A percentile compares a stretch with the other conserved stretches of the same genome.
Conservation (phyloP, 108 stramenopile species). For the Pseudonitzschia delicatissima region DNA sequence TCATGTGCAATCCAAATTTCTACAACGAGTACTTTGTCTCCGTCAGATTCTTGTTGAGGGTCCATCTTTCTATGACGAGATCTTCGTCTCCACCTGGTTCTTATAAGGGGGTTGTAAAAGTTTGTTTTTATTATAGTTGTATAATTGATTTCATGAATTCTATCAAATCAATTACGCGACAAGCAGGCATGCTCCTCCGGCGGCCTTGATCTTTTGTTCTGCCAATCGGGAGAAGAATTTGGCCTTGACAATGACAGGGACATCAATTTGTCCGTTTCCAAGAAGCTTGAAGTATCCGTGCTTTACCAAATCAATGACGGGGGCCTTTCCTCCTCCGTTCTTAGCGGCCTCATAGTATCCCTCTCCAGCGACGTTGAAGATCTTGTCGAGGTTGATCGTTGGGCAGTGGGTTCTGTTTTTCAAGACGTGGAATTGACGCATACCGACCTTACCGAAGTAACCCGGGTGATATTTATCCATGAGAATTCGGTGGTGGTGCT, state of each 20-base stretch:
- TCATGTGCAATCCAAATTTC: too few relatives aligned
- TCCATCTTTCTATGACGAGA: too few relatives aligned
- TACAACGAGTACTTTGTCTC: too few relatives aligned
- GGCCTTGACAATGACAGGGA: slow-evolving; percentile 99
- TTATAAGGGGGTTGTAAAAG: neutral
- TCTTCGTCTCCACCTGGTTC: too few relatives aligned
- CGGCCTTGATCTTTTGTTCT: slow-evolving; percentile 98
- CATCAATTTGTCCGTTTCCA: slow-evolving; percentile 95
- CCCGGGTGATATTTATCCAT: slow-evolving; percentile 99
- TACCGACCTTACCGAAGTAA: slow-evolving; percentile 99
- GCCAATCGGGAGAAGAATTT: slow-evolving; percentile 98
- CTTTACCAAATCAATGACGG: slow-evolving; percentile 95
- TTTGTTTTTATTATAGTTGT: neutral
- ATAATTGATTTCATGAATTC: neutral
- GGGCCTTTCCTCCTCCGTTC: slow-evolving; percentile 93
- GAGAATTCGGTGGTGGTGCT: slow-evolving; percentile 98
- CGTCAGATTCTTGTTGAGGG: too few relatives aligned
- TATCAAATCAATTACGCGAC: slow-evolving; percentile 6
- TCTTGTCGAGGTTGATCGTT: slow-evolving; percentile 96
- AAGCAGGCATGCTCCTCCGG: slow-evolving; percentile 98
- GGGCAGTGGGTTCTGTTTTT: slow-evolving; percentile 92
- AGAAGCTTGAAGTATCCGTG: slow-evolving; percentile 99
- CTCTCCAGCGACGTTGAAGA: slow-evolving; percentile 95
- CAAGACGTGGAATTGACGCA: slow-evolving; percentile 97
- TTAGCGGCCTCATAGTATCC: slow-evolving; percentile 98